These are phyloP conservation scores for Fomitiporia mediterranea DNA, from an alignment of 1,284 basidiomycete species.

Conservation along the genomic window DNA sequence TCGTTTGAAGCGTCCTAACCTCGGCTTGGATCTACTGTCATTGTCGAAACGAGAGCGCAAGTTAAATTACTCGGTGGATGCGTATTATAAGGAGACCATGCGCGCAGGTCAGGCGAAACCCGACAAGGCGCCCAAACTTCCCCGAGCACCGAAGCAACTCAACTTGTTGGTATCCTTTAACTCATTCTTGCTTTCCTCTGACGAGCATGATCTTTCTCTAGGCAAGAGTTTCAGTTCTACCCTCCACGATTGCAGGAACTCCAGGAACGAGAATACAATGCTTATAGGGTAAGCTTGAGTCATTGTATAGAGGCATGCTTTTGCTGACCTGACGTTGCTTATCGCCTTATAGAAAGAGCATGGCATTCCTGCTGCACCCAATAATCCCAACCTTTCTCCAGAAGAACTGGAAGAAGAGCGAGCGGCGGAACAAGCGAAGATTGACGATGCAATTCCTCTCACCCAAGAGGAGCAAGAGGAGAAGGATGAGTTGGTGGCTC, in stretches of 20 bases:
- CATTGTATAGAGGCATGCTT: neutral
- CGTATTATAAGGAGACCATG: slow-evolving; percentile 92
- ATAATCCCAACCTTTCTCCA: slow-evolving; percentile 73
- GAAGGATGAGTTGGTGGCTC: slow-evolving; percentile 75
- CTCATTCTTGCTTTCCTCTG: neutral
- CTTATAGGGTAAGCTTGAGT: slow-evolving; percentile 56
- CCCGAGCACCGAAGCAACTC: slow-evolving; percentile 88
- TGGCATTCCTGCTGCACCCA: slow-evolving; percentile 69
- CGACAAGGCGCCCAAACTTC: slow-evolving; percentile 81
- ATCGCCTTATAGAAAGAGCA: slow-evolving; percentile 50
- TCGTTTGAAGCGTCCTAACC: slow-evolving; percentile 54
- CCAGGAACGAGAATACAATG: slow-evolving; percentile 85
- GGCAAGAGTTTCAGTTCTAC: slow-evolving; percentile 98
- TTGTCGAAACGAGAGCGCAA: slow-evolving; percentile 96
- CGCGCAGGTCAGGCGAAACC: slow-evolving; percentile 73
- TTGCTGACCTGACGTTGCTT: neutral
- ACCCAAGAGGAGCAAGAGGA: slow-evolving; percentile 79
- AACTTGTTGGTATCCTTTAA: slow-evolving; percentile 50
- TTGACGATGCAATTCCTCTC: slow-evolving; percentile 83
- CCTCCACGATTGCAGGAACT: slow-evolving; percentile 77
- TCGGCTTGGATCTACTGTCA: slow-evolving; percentile 82
- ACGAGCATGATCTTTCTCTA: slow-evolving; percentile 30
- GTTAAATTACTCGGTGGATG: slow-evolving; percentile 91
- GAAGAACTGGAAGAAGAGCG: slow-evolving; percentile 86
- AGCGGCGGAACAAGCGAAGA: slow-evolving; percentile 77